These are phyloP conservation scores for Trichoderma atroviride DNA, from an alignment of 2,329 filamentous ascomycete species.

Conservation along the genomic window DNA sequence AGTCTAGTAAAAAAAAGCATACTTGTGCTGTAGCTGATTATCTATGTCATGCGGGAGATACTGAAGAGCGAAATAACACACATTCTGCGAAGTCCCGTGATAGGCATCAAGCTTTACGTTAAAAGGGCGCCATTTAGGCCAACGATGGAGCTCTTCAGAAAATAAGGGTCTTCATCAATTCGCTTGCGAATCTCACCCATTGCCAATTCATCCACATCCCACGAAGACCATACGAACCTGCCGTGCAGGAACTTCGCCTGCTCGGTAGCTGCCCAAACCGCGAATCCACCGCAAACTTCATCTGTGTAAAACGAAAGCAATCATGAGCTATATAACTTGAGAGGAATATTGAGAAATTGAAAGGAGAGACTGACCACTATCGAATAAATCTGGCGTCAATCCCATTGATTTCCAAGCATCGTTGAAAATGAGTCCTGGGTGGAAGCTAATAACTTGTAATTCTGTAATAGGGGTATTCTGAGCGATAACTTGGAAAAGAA, in stretches of 20 bases:
- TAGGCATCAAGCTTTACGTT: not conserved
- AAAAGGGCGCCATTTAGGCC: not conserved
- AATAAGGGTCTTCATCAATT: conserved; percentile 22
- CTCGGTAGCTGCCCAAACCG: conserved; percentile 42
- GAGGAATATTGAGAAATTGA: not conserved
- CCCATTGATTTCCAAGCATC: not conserved
- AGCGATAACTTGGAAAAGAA: conserved; percentile 40
- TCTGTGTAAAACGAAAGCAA: conserved; percentile 4
- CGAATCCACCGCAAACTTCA: conserved; percentile 42
- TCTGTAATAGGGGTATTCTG: conserved; percentile 34
- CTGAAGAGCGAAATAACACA: not conserved
- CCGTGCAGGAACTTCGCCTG: conserved; percentile 50
- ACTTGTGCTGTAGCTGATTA: too few relatives aligned
- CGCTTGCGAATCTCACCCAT: conserved; percentile 20
- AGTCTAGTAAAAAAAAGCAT: too few relatives aligned
- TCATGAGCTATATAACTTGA: not conserved
- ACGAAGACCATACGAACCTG: conserved; percentile 50
- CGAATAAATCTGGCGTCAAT: not conserved
- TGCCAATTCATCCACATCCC: conserved; percentile 52
- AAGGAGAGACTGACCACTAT: not conserved
- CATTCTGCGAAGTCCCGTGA: not conserved
- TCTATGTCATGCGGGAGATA: too few relatives aligned
- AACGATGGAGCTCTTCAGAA: conserved; percentile 9
- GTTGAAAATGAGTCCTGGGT: conserved; percentile 41
- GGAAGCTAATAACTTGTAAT: conserved; percentile 44